Base-by-base conservation (phyloP, 2,329 filamentous ascomycete genomes). In the Penicillium palitans region DNA sequence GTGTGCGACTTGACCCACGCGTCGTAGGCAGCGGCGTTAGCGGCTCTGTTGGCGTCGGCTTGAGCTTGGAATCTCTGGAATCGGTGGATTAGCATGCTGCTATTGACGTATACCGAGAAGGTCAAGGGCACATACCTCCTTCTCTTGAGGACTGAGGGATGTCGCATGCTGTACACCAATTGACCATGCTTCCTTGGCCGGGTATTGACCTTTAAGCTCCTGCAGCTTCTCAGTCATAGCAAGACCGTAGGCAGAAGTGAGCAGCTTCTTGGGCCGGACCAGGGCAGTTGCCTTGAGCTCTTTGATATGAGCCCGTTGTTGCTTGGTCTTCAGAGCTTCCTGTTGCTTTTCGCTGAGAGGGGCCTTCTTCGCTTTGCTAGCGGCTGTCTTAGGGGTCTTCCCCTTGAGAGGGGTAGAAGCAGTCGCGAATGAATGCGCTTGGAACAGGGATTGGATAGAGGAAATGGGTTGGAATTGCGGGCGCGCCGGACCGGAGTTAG, bases 1-100 rank as follows among this genome's bases (percentile, higher is more conserved):
- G 83, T 83, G 67, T 86, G 73, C 3, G 71, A 74, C 33, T 80
- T 70, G 21, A 89, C 70, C 84, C 84, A 90, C 58, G 78, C 68
- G 31, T 81, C 74, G 67, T 81, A 82, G 15, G 74, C 76, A 21
- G 74, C 72, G 21, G 70, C 64, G 50, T 80, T 80, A 15, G 75
- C 72, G 41, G 74, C 76, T 21, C 70, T 79, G 63, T 78, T 80
- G 58, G 80, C 67, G 55, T 77, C 78, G 51, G 81, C 82, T 19
- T 80, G 63, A 49, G 82, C 79, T 64, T 83, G 80, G 69, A 81
- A 83, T 65, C 78, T 78, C 85, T 88, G 54, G n/a, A 57, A 44
- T 48, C 41, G 39, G 8, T 64, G 31, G 52, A 57, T 64, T 39
- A 64, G 55, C 21, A 57, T 33, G n/a, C 9, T 6, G 21, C 12